Evolutionary conservation across 768 basidiomycete genomes (phyloP).

Genomic region (Tephrocybe rancida): DNA sequence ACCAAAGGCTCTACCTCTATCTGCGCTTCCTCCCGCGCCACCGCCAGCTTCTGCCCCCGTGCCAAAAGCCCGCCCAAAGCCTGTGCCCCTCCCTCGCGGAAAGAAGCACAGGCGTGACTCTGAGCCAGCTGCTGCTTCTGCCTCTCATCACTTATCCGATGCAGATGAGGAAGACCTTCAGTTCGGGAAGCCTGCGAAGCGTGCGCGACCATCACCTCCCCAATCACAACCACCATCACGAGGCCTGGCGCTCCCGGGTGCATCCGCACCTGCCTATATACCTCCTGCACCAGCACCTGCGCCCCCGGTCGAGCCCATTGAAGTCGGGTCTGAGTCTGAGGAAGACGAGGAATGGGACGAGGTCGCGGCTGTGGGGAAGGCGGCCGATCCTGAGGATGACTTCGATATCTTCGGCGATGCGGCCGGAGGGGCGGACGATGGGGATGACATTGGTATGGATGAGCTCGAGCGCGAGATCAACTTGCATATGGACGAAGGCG

Average conservation of each 20-base stretch:
- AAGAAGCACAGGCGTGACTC: slow-evolving; percentile 29
- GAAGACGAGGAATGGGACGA: slow-evolving; percentile 61
- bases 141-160: slow-evolving; percentile 21
- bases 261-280: slow-evolving; percentile 26
- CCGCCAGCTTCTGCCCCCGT: slow-evolving; percentile 1
- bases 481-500: slow-evolving; percentile 37
- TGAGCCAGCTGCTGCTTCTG: slow-evolving; percentile 9
- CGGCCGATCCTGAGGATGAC: slow-evolving; percentile 26
- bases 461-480: slow-evolving; percentile 42
- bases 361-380: slow-evolving; percentile 28
- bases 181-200: slow-evolving; percentile 51
- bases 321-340: slow-evolving; percentile 26
- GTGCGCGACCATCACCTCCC: slow-evolving; percentile 27
- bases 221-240: slow-evolving; percentile 15
- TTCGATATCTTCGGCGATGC: slow-evolving; percentile 30
- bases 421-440: slow-evolving; percentile 18
- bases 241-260: slow-evolving; percentile 41
- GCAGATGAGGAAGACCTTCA: slow-evolving; percentile 50
- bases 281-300: slow-evolving; percentile 26
- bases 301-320: slow-evolving; percentile 14
- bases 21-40: slow-evolving; percentile 7
- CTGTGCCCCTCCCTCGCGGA: slow-evolving; percentile 8
- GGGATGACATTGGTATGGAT: slow-evolving; percentile 39
- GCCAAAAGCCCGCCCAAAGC: slow-evolving; percentile 10
- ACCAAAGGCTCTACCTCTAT: slow-evolving; percentile 11